Percentiles rank a stretch among this genome's conserved stretches.
These are phyloP conservation scores for Leersia perrieri DNA, from an alignment of 176 grass and related monocot genomes.

Conservation along the genomic window DNA sequence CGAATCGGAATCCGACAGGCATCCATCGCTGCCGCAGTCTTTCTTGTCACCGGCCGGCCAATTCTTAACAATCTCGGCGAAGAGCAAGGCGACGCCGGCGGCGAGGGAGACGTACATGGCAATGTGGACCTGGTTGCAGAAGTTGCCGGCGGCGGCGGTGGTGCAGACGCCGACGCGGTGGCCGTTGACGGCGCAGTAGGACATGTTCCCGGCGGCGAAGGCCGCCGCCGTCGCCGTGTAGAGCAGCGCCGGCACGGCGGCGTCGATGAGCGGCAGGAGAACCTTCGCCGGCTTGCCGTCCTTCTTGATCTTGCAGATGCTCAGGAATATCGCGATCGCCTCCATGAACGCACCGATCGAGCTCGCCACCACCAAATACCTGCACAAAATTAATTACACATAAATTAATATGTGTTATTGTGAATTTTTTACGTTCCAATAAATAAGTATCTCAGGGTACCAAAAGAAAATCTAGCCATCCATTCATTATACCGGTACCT, in stretches of 20 bases:
- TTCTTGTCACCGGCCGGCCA: not conserved
- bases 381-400: not conserved
- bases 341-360: slow-evolving; percentile 28
- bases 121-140: slow-evolving; percentile 43
- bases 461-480: too few relatives aligned
- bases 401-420: not conserved
- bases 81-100: not conserved
- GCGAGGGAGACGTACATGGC: slow-evolving; percentile 33
- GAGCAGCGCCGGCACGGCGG: slow-evolving; percentile 33
- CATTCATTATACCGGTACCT: too few relatives aligned
- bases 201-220: slow-evolving; percentile 17
- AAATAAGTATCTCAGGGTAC: too few relatives aligned
- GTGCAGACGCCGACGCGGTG: slow-evolving; percentile 29
- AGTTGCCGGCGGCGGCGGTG: slow-evolving; percentile 1
- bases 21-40: not conserved
- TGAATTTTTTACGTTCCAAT: too few relatives aligned
- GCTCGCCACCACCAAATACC: slow-evolving; percentile 37
- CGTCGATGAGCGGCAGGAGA: slow-evolving; percentile 33
- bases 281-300: not conserved
- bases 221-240: slow-evolving; percentile 37
- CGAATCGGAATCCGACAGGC: not conserved
- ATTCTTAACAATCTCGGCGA: slow-evolving; percentile 19
- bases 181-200: slow-evolving; percentile 39
- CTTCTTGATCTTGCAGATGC: slow-evolving; percentile 40
- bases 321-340: slow-evolving; percentile 39